Evolutionary conservation across 192 early-diverging fungal genomes (phyloP), one percentile per base, ranked within the genome.

Genomic region (Chytriomyces sp.): DNA sequence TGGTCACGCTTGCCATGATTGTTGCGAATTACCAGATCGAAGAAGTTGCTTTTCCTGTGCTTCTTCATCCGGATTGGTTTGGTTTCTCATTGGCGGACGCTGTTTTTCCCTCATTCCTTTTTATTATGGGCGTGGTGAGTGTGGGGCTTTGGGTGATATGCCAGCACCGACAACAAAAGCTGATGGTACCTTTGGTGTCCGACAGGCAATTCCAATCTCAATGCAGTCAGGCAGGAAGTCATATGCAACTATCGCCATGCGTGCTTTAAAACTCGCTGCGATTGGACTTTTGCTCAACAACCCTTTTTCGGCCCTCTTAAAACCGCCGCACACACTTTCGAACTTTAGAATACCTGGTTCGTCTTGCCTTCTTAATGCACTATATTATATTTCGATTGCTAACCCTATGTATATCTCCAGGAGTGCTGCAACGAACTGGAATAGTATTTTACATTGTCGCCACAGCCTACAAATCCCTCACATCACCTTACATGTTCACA

Each of bases 51-150:
- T 88, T 77, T 49, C 47, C 48, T 6, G 62, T 77, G 47, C 72
- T 89, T 5, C 66, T 45, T 2, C 85, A 86, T 45, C 78, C 66
- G 1, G 60, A 69, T 1, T 86, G 87, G 87, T 83, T 88, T 49
- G 88, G 88, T 7, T 83, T 80, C 77, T 67, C 82, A 60, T 46
- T 68, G 28, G 82, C 85, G 57, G 86, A 90, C 61, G 72, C 81
- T 50, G 86, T 90, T 6, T 90, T 88, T 82, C 89, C 89, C 3
- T 81, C 79, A 43, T 89, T 90, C 45, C 50, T 90, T 2, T 89
- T 89, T 60, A 84, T 89, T 63, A 81, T 82, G 50, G 88, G 88
- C 28, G 71, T 71, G 66, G 66, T 64, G 7, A 20, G 16, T 6
- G 16, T n/a, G n/a, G n/a, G n/a, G 50, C 50, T 57, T 57, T n/a